These are phyloP conservation scores for Aspergillus candidus DNA, from an alignment of 2,329 filamentous ascomycete species.

Conservation along the genomic window DNA sequence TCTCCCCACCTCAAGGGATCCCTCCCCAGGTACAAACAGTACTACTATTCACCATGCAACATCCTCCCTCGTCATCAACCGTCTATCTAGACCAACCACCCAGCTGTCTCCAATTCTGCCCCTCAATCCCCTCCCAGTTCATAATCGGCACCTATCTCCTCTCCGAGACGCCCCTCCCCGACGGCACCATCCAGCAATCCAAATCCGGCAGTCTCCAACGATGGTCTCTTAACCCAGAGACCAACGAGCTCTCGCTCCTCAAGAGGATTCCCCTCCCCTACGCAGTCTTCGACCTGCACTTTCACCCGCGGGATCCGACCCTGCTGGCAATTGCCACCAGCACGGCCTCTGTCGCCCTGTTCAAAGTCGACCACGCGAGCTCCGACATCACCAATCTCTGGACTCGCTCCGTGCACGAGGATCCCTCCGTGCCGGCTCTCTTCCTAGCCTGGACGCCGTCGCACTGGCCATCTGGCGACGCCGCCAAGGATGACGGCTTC, in stretches of 20 bases:
- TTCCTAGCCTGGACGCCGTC: constrained; percentile 67
- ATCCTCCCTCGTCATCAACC: constrained; percentile 27
- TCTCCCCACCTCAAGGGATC: too few species aligned
- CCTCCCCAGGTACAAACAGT: not conserved
- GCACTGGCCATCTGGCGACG: constrained; percentile 18
- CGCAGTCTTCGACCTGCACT: constrained; percentile 80
- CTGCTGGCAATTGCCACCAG: constrained; percentile 72
- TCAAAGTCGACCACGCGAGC: constrained; percentile 22
- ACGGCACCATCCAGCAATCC: constrained; percentile 44
- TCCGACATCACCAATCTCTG: constrained; percentile 32
- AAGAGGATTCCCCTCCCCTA: constrained; percentile 60
- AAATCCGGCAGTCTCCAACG: constrained; percentile 70
- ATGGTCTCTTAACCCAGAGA: constrained; percentile 47
- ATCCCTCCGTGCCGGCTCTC: constrained; percentile 57
- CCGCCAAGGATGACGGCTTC: constrained; percentile 47
- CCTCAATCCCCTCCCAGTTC: constrained; percentile 54
- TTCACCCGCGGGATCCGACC: constrained; percentile 53
- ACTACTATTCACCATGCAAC: constrained; percentile 16
- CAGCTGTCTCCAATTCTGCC: constrained; percentile 42
- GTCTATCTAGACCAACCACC: constrained; percentile 39
- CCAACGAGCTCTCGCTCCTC: constrained; percentile 32
- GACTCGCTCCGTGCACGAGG: constrained; percentile 47
- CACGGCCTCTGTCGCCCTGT: constrained; percentile 47
- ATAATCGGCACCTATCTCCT: constrained; percentile 82
- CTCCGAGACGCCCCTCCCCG: constrained; percentile 26